Base-by-base conservation (phyloP, 2,329 filamentous ascomycete genomes). In the Didymella exigua region DNA sequence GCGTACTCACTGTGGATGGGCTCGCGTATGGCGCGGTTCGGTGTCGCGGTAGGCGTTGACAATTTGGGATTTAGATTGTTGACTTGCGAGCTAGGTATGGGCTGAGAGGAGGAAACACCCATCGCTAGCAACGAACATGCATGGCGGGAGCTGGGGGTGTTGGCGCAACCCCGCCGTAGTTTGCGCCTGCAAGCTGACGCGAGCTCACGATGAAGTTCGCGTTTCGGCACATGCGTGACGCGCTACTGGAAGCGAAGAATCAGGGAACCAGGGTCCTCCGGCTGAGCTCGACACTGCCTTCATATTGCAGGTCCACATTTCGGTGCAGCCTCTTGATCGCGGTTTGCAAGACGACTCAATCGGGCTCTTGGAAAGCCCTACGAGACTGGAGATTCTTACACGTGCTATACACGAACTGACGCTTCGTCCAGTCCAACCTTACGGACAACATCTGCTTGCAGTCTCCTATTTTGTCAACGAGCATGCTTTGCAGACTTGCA, bases 21-120 rank as follows among this genome's bases (percentile, higher is more conserved):
- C 42, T 26, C 36, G 42, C 42, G 53, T 43, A 55, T 47, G 36
- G 52, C 36, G 38, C 41, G 27, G n/a, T 45, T 49, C 44, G 58
- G 48, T 47, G 54, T 42, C 55, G 50, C 45, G 40, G 37, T 41
- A 14, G 41, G 16, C 33, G 42, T 38, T 18, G 11, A 31, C 11
- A 26, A 26, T 18, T 21, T 47, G 40, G 21, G 43, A 19, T 27
- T 46, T 26, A n/a, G 29, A 14, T 26, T 30, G 19, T 44, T 23
- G n/a, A 43, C 29, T 30, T 50, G 52, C 23, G 46, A 50, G 41
- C 46, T 55, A 4, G 31, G 44, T 10, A 58, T 16, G 26, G 62
- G 61, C 21, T 63, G 62, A 24, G 61, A 65, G 10, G 62, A 61
- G 9, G 62, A 59, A 40, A 38, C 43, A 19, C 62, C 61, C 62